These are phyloP conservation scores for Moelleriella libera DNA, from an alignment of 2,329 filamentous ascomycete species.

Conservation along the genomic window DNA sequence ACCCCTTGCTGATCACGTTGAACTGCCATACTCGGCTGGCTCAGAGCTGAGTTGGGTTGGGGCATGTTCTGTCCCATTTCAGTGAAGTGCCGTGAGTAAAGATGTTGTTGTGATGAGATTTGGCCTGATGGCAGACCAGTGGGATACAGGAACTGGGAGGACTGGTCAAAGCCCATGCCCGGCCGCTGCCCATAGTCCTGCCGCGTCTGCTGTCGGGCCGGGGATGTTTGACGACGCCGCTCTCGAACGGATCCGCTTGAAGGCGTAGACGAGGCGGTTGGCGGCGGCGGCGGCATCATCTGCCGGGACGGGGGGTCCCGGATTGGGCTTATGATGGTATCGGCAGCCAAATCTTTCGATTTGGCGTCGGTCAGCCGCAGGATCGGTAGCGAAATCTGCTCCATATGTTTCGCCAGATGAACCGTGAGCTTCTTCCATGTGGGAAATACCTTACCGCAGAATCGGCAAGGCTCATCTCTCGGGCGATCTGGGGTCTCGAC, in stretches of 20 bases:
- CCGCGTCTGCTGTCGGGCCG: conserved; percentile 8
- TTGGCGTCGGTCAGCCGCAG: conserved; percentile 40
- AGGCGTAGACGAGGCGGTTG: background rate
- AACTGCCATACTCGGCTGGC: no score
- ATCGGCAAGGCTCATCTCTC: conserved; percentile 69
- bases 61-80: no score
- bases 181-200: background rate
- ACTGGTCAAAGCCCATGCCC: background rate
- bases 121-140: background rate
- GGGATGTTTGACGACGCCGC: conserved; percentile 3
- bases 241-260: conserved; percentile 6
- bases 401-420: conserved; percentile 91
- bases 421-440: conserved; percentile 90
- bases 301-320: conserved; percentile 37
- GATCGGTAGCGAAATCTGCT: conserved; percentile 75
- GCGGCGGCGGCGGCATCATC: conserved; percentile 11
- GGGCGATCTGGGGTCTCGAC: conserved; percentile 51
- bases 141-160: background rate
- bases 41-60: no score
- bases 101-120: background rate
- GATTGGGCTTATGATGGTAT: conserved; percentile 55
- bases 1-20: background rate
- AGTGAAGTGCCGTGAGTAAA: no score
- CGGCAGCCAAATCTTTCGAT: conserved; percentile 35
- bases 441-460: conserved; percentile 67